A percentile compares a stretch with the other conserved stretches of the same genome.
These are phyloP conservation scores for Phytophthora capsici DNA, from an alignment of 352 stramenopile genomes.

Conservation along the genomic window DNA sequence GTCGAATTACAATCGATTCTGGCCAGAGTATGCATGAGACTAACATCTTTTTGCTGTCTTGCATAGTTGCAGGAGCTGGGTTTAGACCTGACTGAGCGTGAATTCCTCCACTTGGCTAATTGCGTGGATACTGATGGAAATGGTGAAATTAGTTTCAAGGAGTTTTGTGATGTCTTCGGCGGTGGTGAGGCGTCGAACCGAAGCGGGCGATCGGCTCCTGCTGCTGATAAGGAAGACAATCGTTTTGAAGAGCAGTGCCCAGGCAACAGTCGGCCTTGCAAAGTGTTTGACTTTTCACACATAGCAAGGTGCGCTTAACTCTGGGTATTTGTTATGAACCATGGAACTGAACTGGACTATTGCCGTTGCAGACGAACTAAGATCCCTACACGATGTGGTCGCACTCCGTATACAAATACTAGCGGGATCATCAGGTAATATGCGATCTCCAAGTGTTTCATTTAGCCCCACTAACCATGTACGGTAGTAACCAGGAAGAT, in stretches of 20 bases:
- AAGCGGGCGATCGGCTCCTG: background rate
- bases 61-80: conserved; percentile 54
- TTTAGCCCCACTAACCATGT: too few species aligned
- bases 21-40: background rate
- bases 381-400: conserved; percentile 48
- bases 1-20: background rate
- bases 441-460: too few species aligned
- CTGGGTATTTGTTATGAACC: background rate
- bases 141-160: conserved; percentile 65
- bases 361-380: conserved; percentile 35
- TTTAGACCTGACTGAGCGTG: conserved; percentile 53
- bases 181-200: conserved; percentile 3
- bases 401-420: conserved; percentile 46
- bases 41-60: conserved; percentile 1
- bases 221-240: conserved; percentile 1
- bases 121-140: conserved; percentile 52
- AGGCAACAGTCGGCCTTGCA: conserved; percentile 17
- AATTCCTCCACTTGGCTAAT: conserved; percentile 51
- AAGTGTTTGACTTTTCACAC: conserved; percentile 55
- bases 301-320: conserved; percentile 37
- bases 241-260: conserved; percentile 1
- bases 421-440: conserved; percentile 40
- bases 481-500: conserved; percentile 21
- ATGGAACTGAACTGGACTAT: conserved; percentile 1
- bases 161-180: conserved; percentile 57